Evolutionary conservation across 148 eudicot genomes (phyloP).

Genomic region (Rhododendron griersonianum): DNA sequence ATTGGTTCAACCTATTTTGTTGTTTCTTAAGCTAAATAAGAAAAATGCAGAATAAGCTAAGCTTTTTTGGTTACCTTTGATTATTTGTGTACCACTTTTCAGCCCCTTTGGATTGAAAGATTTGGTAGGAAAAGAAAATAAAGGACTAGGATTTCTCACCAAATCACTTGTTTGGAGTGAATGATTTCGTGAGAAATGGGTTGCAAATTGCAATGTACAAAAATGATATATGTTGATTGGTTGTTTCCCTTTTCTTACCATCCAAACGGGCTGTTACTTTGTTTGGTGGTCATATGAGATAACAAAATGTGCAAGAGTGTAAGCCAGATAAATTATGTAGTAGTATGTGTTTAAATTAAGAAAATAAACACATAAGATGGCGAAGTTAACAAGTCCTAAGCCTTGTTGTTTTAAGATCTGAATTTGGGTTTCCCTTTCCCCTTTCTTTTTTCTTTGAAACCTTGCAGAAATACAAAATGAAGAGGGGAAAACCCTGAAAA

Average conservation of each 20-base stretch:
- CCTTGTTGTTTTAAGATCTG: neutral
- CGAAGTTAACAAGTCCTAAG: neutral
- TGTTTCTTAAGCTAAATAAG: neutral
- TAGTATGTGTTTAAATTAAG: neutral
- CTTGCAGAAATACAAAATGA: neutral
- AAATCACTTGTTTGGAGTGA: neutral
- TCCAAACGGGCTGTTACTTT: too few species aligned
- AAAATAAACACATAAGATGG: neutral
- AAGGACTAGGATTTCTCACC: neutral
- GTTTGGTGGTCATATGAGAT: neutral
- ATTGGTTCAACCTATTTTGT: neutral
- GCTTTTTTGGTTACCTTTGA: neutral
- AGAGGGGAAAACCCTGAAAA: neutral
- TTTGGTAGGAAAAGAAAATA: neutral
- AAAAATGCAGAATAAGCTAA: neutral
- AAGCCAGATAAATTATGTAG: neutral
- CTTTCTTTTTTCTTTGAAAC: neutral
- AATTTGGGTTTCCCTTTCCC: neutral
- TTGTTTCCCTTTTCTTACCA: too few species aligned
- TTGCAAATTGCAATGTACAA: neutral
- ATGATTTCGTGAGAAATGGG: neutral
- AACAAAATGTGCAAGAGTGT: neutral
- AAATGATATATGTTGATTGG: too few species aligned
- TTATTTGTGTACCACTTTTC: too few species aligned
- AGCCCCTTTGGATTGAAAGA: neutral